Base-by-base conservation (phyloP, 108 stramenopile species). In the Nitzschia putrida region DNA sequence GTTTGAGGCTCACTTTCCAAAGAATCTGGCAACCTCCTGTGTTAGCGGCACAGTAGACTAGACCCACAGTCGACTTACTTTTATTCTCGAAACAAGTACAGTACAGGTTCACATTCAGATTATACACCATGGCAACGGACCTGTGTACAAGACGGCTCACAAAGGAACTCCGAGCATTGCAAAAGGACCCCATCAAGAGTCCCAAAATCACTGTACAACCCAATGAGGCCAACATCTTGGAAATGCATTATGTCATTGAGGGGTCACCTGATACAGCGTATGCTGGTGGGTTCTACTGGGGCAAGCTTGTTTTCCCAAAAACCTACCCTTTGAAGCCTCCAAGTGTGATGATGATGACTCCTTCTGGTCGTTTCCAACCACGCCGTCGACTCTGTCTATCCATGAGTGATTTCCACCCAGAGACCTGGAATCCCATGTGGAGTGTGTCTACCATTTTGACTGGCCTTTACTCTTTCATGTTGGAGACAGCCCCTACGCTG, bases 161-260 rank as follows among this genome's bases (percentile, higher is more conserved):
- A 23, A 83, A 90, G 40, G 94, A 95, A 61, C 84, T 92, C 38
- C 76, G 81, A 63, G 71, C 85, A 13, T 70, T 95, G 11, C 72
- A 77, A 34, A 90, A 90, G 71, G 88, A 86, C 59, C 94, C 94
- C 38, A 82, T 92, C 47, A 70, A 73, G 47, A 61, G 71, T 26
- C 94, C 94, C 26, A 88, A 85, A 68, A 91, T 95, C 25, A 78
- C 66, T 14, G 88, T 90, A 16, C 61, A 69, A 29, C 91, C 94
- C 41, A 72, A 85, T 59, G 91, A 92, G 68, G 49, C 71, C 43
- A 95, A 95, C 67, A 88, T 95, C 39, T 74, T 92, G 50, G 90
- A 94, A 71, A 97, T 97, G 95, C 96, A 98, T 71, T 99, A 96
- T 80, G 96, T 99, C 51, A 89, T 99, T 40, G 93, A 96, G 63